phyloP scores from a whole-genome alignment of 305 asterid genomes.

The Caryopteris hybrid region DNA sequence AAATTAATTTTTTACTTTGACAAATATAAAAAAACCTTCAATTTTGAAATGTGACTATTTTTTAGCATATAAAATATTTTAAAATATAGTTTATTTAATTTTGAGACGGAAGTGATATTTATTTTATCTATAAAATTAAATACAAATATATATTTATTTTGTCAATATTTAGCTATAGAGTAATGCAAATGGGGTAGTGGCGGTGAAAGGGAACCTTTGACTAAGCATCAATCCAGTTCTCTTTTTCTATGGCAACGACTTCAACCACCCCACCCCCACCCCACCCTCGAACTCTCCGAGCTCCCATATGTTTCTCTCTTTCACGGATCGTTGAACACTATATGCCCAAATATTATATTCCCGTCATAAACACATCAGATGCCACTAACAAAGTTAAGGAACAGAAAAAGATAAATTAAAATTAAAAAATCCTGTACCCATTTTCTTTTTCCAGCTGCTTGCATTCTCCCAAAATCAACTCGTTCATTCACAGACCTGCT shows the following conservation, averaged over 20 bases:
- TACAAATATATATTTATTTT: too few species aligned
- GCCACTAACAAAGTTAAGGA: neutral
- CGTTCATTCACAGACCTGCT: slow-evolving; percentile 2
- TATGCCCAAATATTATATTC: neutral
- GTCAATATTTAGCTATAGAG: too few species aligned
- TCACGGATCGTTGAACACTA: slow-evolving; percentile 21
- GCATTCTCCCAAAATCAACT: slow-evolving; percentile 19
- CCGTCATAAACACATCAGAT: neutral
- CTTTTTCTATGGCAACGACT: slow-evolving; percentile 12
- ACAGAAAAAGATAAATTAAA: neutral
- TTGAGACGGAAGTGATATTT: too few species aligned
- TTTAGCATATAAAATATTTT: too few species aligned
- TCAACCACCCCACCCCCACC: slow-evolving; percentile 1
- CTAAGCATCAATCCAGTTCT: slow-evolving; percentile 16
- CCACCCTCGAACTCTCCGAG: too few species aligned
- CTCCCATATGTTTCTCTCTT: slow-evolving; percentile 7
- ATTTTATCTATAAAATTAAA: too few species aligned
- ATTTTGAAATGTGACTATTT: too few species aligned
- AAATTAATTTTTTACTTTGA: too few species aligned
- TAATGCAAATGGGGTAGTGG: neutral
- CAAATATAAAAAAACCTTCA: too few species aligned
- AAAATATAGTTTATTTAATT: too few species aligned
- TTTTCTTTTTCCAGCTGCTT: slow-evolving; percentile 2
- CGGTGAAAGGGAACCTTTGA: slow-evolving; percentile 29
- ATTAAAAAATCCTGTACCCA: neutral